These are phyloP conservation scores for Pseudogymnoascus sp. DNA, from an alignment of 2,329 filamentous ascomycete species.

Conservation along the genomic window DNA sequence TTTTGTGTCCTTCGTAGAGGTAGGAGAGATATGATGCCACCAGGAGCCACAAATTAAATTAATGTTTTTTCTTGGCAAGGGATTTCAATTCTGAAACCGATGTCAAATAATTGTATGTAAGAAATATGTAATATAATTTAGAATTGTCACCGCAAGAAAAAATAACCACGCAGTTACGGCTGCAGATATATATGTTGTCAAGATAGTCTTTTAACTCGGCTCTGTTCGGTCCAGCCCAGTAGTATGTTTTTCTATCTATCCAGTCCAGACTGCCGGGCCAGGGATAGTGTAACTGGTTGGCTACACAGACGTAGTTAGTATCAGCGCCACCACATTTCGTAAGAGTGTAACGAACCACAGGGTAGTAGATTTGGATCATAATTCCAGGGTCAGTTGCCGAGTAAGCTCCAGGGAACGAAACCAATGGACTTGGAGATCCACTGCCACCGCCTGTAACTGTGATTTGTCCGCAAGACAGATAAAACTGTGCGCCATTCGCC, in stretches of 20 bases:
- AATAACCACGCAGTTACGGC: not conserved
- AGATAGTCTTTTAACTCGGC: not conserved
- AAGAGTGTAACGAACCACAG: conserved; percentile 20
- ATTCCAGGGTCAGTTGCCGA: conserved; percentile 29
- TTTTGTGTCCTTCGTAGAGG: too few relatives aligned
- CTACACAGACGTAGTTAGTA: conserved; percentile 8
- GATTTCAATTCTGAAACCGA: not conserved
- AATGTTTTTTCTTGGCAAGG: not conserved
- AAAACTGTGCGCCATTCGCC: conserved; percentile 19
- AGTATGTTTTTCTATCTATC: not conserved
- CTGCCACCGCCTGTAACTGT: conserved; percentile 33
- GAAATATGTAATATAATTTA: not conserved
- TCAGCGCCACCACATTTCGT: not conserved
- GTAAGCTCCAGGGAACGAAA: conserved; percentile 31
- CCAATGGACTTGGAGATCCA: conserved; percentile 28
- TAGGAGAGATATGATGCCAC: too few relatives aligned
- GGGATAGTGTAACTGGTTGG: conserved; percentile 21
- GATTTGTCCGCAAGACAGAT: conserved; percentile 32
- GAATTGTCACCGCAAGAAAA: not conserved
- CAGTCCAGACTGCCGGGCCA: conserved; percentile 20
- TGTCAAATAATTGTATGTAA: not conserved
- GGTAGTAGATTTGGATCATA: conserved; percentile 29
- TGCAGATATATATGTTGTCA: not conserved
- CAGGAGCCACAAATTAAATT: too few relatives aligned
- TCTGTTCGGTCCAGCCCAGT: not conserved